Base-by-base conservation (phyloP, 805 yeast species). In the Ogataea salicorniae region DNA sequence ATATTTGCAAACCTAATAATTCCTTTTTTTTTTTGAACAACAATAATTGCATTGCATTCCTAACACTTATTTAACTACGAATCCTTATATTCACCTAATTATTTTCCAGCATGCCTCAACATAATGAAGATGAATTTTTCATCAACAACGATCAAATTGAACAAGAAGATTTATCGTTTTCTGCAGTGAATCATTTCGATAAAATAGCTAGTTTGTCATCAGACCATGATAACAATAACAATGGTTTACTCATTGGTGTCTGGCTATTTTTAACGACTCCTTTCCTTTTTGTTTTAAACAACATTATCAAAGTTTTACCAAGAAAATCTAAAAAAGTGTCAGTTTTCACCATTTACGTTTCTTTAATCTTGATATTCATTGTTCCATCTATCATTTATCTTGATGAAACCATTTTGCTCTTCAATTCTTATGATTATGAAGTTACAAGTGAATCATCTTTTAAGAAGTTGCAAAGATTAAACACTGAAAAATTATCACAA, bases 401-500 rank as follows among this genome's bases (percentile, higher is more conserved):
- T 41, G 61, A 55, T 36, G 44, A 42, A 26, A 41, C 49, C 37
- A 50, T 57, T 15, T 42, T 45, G 26, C 18, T 38, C 9, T 39
- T 49, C 38, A 41, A 47, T 16, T 31, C 35, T 4, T 37, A 34
- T 23, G 45, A 46, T 23, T 45, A 43, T 18, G 54, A 53, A 45
- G 50, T 53, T 18, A 48, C 51, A 18, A 46, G 52, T 11, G 60
- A 55, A 35, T 13, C 43, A 6, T 20, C 47, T 20, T 45, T 47
- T 11, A 46, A 46, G n/a, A 45, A 48, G 38, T 31, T 51, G 11
- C 54, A 51, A 42, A 47, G 47, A 35, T 33, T 45, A 34, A 45
- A 50, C 37, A 51, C 55, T 3, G 51, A 55, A 16, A 37, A 17
- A 23, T 43, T 76, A 52, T 78, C 83, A 0, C 72, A 74, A 29